phyloP scores from a whole-genome alignment of 2,329 filamentous ascomycete genomes.

The Lojkania enalia region DNA sequence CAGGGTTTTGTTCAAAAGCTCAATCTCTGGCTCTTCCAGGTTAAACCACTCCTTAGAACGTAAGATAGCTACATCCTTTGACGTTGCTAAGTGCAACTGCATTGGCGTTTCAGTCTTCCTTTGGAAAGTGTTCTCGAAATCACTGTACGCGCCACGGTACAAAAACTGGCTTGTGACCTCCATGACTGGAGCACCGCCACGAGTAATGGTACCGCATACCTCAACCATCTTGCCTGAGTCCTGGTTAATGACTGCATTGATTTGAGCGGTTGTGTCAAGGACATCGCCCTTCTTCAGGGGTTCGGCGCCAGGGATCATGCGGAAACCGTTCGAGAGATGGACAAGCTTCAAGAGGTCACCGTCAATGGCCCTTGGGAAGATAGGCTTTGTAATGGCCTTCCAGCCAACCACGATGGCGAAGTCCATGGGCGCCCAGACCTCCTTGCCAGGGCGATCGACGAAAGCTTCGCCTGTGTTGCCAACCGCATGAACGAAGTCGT shows the following conservation, averaged over 20 bases:
- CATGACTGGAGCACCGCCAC: constrained; percentile 86
- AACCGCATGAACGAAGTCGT: constrained; percentile 98
- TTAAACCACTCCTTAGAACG: constrained; percentile 98
- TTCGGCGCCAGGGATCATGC: constrained; percentile 94
- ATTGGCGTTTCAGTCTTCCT: constrained; percentile 95
- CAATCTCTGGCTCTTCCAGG: constrained; percentile 79
- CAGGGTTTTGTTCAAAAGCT: constrained; percentile 88
- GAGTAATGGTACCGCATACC: constrained; percentile 94
- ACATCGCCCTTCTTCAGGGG: constrained; percentile 95
- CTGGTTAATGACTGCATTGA: constrained; percentile 98
- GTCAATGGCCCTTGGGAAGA: constrained; percentile 95
- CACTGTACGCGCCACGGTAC: constrained; percentile 88
- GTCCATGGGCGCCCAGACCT: constrained; percentile 96
- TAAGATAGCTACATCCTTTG: constrained; percentile 90
- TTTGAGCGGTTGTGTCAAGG: constrained; percentile 87
- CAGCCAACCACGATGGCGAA: constrained; percentile 97
- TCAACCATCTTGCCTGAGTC: constrained; percentile 99
- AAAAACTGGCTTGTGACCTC: constrained; percentile 98
- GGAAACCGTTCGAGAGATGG: constrained; percentile 95
- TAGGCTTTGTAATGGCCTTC: constrained; percentile 99
- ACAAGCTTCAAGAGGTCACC: constrained; percentile 95
- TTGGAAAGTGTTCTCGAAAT: constrained; percentile 98
- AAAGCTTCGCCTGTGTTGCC: constrained; percentile 98
- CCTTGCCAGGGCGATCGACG: constrained; percentile 91
- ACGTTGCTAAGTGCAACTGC: constrained; percentile 83